Evolutionary conservation across 2,329 filamentous ascomycete species (phyloP).

Genomic region (Fusarium sp.): DNA sequence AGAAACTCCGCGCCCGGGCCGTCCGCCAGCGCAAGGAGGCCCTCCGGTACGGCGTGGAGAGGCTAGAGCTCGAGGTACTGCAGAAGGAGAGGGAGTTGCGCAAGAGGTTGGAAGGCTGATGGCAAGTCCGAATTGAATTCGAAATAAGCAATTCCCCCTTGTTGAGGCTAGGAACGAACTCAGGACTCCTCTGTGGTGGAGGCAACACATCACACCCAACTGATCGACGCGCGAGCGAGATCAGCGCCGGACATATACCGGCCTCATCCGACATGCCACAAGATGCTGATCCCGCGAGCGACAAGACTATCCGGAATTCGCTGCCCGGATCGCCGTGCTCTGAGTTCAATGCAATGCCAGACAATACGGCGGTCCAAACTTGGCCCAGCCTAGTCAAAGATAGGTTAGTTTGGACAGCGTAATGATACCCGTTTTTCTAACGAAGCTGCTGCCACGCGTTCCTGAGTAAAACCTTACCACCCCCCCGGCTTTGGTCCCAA

Average conservation of each 20-base stretch:
- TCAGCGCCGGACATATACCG: constrained; percentile 24
- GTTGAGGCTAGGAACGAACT: background rate
- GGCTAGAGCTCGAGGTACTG: constrained; percentile 84
- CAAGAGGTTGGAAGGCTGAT: constrained; percentile 56
- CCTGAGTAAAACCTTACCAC: constrained; percentile 22
- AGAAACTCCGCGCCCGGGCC: constrained; percentile 64
- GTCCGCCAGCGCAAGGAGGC: constrained; percentile 84
- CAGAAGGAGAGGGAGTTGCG: constrained; percentile 73
- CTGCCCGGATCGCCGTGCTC: background rate
- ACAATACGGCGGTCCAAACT: background rate
- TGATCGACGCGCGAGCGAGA: constrained; percentile 29
- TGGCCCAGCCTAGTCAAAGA: constrained; percentile 1
- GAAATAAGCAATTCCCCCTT: background rate
- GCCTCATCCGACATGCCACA: constrained; percentile 11
- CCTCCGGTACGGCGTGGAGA: constrained; percentile 84
- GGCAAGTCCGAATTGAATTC: background rate
- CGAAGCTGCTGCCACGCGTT: constrained; percentile 30
- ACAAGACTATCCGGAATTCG: background rate
- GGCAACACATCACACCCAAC: background rate
- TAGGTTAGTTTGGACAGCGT: constrained; percentile 23
- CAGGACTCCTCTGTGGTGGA: background rate
- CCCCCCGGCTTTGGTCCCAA: background rate
- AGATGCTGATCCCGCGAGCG: constrained; percentile 23
- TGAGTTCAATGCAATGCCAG: background rate
- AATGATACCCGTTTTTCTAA: constrained; percentile 27